Conservation (phyloP, 768 basidiomycete species). For the Neoboletus brunneissimus region DNA sequence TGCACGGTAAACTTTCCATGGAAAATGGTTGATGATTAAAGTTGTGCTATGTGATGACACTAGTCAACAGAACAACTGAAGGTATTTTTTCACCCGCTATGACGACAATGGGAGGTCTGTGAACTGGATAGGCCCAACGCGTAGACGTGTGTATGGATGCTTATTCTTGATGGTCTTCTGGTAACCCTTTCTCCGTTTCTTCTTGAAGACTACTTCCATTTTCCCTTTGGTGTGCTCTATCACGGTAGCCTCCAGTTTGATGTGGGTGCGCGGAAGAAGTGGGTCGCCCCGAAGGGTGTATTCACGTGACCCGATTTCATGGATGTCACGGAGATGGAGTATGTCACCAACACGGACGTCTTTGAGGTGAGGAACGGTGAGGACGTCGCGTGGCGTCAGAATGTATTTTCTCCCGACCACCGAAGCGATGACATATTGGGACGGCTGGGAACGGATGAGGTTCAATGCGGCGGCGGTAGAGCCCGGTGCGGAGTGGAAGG, state of each 20-base stretch:
- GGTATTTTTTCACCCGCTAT: slow-evolving; percentile 3
- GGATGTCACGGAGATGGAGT: slow-evolving; percentile 77
- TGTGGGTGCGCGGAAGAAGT: slow-evolving; percentile 57
- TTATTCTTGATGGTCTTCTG: slow-evolving; percentile 91
- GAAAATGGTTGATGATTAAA: slow-evolving; percentile 3
- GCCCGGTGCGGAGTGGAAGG: slow-evolving; percentile 35
- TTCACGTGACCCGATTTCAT: slow-evolving; percentile 94
- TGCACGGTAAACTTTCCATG: background rate
- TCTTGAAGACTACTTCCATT: slow-evolving; percentile 92
- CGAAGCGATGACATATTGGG: slow-evolving; percentile 87
- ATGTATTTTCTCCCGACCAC: slow-evolving; percentile 88
- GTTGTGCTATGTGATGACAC: background rate
- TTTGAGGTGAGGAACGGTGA: slow-evolving; percentile 90
- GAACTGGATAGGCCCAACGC: slow-evolving; percentile 79
- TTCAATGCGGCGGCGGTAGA: slow-evolving; percentile 64
- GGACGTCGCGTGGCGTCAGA: slow-evolving; percentile 83
- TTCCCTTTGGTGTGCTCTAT: slow-evolving; percentile 95
- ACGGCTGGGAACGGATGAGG: slow-evolving; percentile 86
- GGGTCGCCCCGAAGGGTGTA: slow-evolving; percentile 86
- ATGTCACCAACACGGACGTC: slow-evolving; percentile 84
- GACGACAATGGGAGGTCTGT: slow-evolving; percentile 32
- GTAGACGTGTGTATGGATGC: slow-evolving; percentile 91
- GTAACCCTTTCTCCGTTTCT: slow-evolving; percentile 98
- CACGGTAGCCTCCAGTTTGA: slow-evolving; percentile 86
- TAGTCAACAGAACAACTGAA: background rate